phyloP scores from a whole-genome alignment of 805 yeast genomes.

The Priceomyces haplophilus region DNA sequence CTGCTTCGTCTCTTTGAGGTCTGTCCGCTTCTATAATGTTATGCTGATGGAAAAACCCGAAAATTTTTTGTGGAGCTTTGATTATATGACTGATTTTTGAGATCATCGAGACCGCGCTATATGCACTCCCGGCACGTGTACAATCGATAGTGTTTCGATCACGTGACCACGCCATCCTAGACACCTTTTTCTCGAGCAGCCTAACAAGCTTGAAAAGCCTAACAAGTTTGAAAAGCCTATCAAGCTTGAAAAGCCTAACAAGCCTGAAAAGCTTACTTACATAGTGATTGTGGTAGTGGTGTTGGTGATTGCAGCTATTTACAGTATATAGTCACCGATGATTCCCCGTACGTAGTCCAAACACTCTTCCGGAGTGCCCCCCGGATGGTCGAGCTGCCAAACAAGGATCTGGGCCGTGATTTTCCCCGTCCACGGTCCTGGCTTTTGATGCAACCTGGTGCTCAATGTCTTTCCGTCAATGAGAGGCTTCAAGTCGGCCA shows the following conservation, averaged over 20 bases:
- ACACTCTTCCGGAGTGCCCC: constrained; percentile 51
- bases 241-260: too few relatives aligned
- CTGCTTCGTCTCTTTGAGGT: too few relatives aligned
- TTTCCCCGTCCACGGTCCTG: constrained; percentile 84
- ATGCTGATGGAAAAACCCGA: background rate
- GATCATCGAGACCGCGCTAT: background rate
- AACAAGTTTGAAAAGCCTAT: too few relatives aligned
- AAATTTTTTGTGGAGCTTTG: constrained; percentile 2
- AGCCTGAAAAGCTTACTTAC: too few relatives aligned
- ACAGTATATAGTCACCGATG: constrained; percentile 7
- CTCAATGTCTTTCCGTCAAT: constrained; percentile 74
- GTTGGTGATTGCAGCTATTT: too few relatives aligned
- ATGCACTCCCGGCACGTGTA: background rate
- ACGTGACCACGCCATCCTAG: too few relatives aligned
- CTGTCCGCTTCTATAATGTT: background rate
- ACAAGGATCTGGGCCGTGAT: constrained; percentile 53
- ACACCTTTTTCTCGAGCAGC: too few relatives aligned
- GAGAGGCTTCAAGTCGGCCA: constrained; percentile 55
- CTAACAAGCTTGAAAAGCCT: too few relatives aligned
- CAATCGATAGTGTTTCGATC: constrained; percentile 1
- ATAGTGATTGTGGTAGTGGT: too few relatives aligned
- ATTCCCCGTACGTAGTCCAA: constrained; percentile 37
- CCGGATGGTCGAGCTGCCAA: constrained; percentile 81
- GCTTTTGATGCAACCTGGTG: constrained; percentile 50
- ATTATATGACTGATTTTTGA: background rate